Evolutionary conservation across 2,329 filamentous ascomycete species (phyloP).

Genomic region (Calonectria leucothoes): DNA sequence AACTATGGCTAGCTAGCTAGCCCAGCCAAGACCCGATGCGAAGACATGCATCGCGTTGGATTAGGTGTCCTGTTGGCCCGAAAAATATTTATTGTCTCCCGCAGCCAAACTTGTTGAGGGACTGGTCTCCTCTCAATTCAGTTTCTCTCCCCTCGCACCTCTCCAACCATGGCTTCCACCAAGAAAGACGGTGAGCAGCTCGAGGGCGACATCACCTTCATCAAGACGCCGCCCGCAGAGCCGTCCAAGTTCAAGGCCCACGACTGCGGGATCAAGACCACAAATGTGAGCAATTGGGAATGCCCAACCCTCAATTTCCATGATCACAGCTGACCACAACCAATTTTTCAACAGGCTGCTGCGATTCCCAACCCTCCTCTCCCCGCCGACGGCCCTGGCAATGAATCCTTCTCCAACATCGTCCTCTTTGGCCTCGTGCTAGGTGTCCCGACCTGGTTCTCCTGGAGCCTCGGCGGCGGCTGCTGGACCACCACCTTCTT

Average conservation of each 20-base stretch:
- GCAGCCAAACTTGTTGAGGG: too few species aligned
- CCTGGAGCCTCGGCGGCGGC: constrained; percentile 86
- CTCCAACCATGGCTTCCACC: not conserved
- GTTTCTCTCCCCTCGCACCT: not conserved
- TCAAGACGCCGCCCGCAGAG: not conserved
- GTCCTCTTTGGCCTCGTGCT: constrained; percentile 77
- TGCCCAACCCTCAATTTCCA: not conserved
- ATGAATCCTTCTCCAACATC: constrained; percentile 87
- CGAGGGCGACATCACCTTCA: not conserved
- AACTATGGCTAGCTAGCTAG: too few species aligned
- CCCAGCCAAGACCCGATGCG: not conserved
- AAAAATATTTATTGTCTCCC: not conserved
- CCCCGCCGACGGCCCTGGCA: constrained; percentile 86
- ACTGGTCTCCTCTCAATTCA: not conserved
- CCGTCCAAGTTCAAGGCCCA: not conserved
- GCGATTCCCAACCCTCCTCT: constrained; percentile 96
- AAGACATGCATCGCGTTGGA: not conserved
- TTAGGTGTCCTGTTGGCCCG: not conserved
- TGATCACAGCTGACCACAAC: not conserved
- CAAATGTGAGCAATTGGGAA: not conserved
- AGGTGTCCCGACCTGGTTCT: constrained; percentile 80
- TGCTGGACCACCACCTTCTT: constrained; percentile 93
- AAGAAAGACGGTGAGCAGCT: not conserved
- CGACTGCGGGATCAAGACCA: not conserved
- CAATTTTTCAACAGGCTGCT: constrained; percentile 37